These are phyloP conservation scores for Arxiozyma bovina DNA, from an alignment of 1,139 yeast genomes.

Conservation along the genomic window DNA sequence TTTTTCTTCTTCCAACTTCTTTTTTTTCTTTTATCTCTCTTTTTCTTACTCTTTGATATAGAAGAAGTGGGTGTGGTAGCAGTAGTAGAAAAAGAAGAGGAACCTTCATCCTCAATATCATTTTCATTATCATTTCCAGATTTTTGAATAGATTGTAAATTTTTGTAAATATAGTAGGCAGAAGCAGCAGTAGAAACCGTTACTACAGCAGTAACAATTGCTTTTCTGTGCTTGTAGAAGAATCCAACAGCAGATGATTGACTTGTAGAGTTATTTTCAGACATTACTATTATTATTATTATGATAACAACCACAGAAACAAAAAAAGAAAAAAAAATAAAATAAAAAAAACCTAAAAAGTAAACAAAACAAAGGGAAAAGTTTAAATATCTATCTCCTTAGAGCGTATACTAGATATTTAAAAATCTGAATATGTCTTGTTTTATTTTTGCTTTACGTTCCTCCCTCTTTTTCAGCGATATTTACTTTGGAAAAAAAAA, in stretches of 20 bases:
- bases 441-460: no score
- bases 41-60: constrained; percentile 30
- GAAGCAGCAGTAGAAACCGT: constrained; percentile 59
- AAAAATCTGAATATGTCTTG: no score
- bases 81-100: not conserved
- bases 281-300: not conserved
- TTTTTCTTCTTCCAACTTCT: constrained; percentile 36
- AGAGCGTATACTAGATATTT: no score
- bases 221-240: constrained; percentile 50
- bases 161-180: constrained; percentile 42
- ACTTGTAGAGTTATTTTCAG: not conserved
- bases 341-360: no score
- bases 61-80: constrained; percentile 5
- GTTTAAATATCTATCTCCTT: no score
- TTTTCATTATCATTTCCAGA: constrained; percentile 4
- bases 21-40: constrained; percentile 21
- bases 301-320: no score
- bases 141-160: constrained; percentile 21
- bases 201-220: constrained; percentile 53
- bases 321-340: no score
- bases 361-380: no score
- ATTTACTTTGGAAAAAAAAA: no score
- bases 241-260: constrained; percentile 31
- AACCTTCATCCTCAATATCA: constrained; percentile 8
- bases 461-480: no score